A percentile compares a stretch with the other conserved stretches of the same genome.
Evolutionary conservation across 1,284 basidiomycete genomes (phyloP).

Genomic region (Serendipita sp.): DNA sequence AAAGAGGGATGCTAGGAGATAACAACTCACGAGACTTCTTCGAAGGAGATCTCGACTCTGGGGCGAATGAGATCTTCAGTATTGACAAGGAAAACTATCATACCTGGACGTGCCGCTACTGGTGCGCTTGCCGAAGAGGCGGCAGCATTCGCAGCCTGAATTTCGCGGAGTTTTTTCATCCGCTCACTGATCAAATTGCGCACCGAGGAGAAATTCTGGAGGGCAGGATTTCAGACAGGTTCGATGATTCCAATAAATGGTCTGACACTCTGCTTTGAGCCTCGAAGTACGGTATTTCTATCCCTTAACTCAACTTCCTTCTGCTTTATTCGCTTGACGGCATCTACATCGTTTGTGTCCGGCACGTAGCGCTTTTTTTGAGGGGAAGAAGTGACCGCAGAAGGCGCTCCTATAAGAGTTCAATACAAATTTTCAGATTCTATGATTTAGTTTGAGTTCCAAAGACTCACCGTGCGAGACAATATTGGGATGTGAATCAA

Average conservation of each 20-base stretch:
- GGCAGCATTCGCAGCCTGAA: conserved; percentile 22
- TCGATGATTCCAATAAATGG: not conserved
- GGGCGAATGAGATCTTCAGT: not conserved
- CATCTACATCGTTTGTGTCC: conserved; percentile 62
- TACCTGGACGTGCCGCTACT: conserved; percentile 23
- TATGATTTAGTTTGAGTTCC: not conserved
- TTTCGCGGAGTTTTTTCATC: conserved; percentile 58
- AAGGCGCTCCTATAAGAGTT: conserved; percentile 21
- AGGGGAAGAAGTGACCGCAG: conserved; percentile 53
- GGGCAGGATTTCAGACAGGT: not conserved
- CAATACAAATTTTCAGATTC: not conserved
- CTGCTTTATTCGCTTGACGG: conserved; percentile 67
- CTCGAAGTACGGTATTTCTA: conserved; percentile 61
- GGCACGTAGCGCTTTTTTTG: conserved; percentile 68
- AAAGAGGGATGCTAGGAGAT: not conserved
- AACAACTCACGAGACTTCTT: conserved; percentile 14
- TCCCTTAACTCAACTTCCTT: conserved; percentile 63
- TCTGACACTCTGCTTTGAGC: conserved; percentile 58
- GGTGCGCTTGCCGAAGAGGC: conserved; percentile 19
- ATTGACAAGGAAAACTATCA: not conserved
- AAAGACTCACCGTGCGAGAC: conserved; percentile 41
- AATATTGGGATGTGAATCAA: conserved; percentile 39
- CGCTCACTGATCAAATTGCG: conserved; percentile 49
- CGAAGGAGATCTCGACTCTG: conserved; percentile 15
- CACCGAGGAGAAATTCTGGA: conserved; percentile 59